A percentile compares a stretch with the other conserved stretches of the same genome.
phyloP scores from a whole-genome alignment of 2,329 filamentous ascomycete species.

The Akanthomyces uredinophilus region DNA sequence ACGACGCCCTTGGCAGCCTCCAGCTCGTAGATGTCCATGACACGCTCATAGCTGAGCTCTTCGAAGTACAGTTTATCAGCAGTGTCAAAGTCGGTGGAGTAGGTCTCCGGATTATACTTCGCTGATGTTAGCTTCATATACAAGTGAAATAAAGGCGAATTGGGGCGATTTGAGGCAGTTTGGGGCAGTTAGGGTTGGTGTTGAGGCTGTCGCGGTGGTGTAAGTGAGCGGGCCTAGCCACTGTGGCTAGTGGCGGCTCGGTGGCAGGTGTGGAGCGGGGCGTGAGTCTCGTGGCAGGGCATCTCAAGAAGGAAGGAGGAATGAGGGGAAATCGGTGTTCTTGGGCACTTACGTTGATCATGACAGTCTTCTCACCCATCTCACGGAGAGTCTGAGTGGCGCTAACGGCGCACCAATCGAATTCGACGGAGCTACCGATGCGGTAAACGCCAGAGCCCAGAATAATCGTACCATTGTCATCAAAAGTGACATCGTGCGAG shows the following conservation, averaged over 20 bases:
- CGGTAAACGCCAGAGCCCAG: conserved; percentile 95
- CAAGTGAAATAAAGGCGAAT: neutral
- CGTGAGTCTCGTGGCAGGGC: neutral
- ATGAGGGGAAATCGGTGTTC: neutral
- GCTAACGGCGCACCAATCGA: conserved; percentile 97
- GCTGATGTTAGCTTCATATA: conserved; percentile 12
- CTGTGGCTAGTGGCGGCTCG: neutral
- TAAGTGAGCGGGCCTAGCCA: neutral
- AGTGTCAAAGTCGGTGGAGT: conserved; percentile 77
- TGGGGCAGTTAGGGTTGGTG: neutral
- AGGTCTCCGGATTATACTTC: conserved; percentile 73
- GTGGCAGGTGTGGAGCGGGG: neutral
- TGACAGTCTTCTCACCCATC: conserved; percentile 94
- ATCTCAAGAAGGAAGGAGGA: neutral
- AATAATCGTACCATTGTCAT: conserved; percentile 85
- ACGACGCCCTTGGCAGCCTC: conserved; percentile 82
- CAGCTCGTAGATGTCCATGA: conserved; percentile 98
- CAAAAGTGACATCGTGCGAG: conserved; percentile 87
- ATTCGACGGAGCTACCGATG: conserved; percentile 96
- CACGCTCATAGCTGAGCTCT: conserved; percentile 91
- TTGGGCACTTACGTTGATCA: conserved; percentile 70
- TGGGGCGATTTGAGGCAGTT: neutral
- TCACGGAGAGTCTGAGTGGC: conserved; percentile 75
- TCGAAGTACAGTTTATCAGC: conserved; percentile 95
- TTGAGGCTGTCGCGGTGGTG: neutral